A percentile compares a stretch with the other conserved stretches of the same genome.
These are phyloP conservation scores for Epichloe sp. DNA, from an alignment of 2,329 filamentous ascomycete genomes.

Conservation along the genomic window DNA sequence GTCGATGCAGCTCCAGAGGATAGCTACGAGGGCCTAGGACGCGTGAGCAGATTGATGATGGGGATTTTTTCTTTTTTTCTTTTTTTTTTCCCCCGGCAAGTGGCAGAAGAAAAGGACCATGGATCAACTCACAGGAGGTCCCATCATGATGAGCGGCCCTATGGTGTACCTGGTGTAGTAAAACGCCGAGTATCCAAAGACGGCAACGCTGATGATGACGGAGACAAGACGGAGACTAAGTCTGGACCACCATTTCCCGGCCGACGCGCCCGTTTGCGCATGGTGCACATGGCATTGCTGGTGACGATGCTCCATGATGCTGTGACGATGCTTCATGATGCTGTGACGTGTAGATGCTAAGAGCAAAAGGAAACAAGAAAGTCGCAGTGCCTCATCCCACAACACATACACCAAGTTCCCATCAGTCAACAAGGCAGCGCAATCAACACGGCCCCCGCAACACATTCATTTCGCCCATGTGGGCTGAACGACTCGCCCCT, in stretches of 20 bases:
- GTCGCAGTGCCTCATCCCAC: too few relatives aligned
- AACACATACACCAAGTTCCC: neutral
- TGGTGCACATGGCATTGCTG: neutral
- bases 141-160: neutral
- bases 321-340: neutral
- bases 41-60: too few relatives aligned
- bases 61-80: neutral
- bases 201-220: neutral
- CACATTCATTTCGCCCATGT: neutral
- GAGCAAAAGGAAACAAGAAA: too few relatives aligned
- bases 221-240: neutral
- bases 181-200: neutral
- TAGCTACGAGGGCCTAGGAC: neutral
- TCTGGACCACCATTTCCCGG: neutral
- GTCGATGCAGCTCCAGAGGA: neutral
- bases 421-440: neutral
- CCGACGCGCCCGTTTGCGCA: neutral
- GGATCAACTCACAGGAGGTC: neutral
- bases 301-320: neutral
- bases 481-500: too few relatives aligned
- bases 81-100: neutral
- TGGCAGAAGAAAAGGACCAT: too few relatives aligned
- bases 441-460: neutral
- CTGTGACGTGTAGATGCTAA: neutral
- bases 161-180: neutral